Percentiles rank a stretch among this genome's conserved stretches.
Conservation (phyloP, 352 stramenopile genomes). For the Phytophthora sp. region DNA sequence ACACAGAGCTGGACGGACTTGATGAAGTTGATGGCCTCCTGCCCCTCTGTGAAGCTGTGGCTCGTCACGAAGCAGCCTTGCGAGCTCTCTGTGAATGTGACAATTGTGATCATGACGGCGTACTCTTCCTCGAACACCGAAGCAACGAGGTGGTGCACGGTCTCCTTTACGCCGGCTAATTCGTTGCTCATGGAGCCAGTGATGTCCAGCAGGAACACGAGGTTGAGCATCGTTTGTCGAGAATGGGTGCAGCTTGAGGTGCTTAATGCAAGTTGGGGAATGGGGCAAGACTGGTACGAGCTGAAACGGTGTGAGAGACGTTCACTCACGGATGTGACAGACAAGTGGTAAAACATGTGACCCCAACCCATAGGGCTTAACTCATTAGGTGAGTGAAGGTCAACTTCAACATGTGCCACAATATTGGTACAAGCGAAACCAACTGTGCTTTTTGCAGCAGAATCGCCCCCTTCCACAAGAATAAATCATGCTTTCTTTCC, state of each 20-base stretch:
- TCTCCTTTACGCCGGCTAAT: slow-evolving; percentile 61
- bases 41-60: slow-evolving; percentile 66
- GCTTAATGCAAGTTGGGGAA: slow-evolving; percentile 26
- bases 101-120: slow-evolving; percentile 68
- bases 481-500: not conserved
- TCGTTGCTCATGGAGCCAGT: slow-evolving; percentile 73
- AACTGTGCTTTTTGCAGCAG: too few relatives aligned
- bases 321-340: slow-evolving; percentile 20
- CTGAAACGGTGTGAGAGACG: slow-evolving; percentile 5
- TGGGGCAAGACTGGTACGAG: slow-evolving; percentile 1
- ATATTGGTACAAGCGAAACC: too few relatives aligned
- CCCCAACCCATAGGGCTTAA: slow-evolving; percentile 8
- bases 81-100: slow-evolving; percentile 70
- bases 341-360: slow-evolving; percentile 3
- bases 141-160: slow-evolving; percentile 55
- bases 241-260: not conserved
- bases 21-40: slow-evolving; percentile 49
- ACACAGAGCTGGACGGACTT: slow-evolving; percentile 47
- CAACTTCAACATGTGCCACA: slow-evolving; percentile 34
- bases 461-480: slow-evolving; percentile 3
- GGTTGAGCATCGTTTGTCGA: slow-evolving; percentile 56
- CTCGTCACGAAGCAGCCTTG: slow-evolving; percentile 66
- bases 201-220: slow-evolving; percentile 79
- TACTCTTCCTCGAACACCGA: slow-evolving; percentile 60
- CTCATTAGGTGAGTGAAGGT: slow-evolving; percentile 30